phyloP scores from a whole-genome alignment of 371 early-diverging fungal genomes.

The Mucor circinelloides region DNA sequence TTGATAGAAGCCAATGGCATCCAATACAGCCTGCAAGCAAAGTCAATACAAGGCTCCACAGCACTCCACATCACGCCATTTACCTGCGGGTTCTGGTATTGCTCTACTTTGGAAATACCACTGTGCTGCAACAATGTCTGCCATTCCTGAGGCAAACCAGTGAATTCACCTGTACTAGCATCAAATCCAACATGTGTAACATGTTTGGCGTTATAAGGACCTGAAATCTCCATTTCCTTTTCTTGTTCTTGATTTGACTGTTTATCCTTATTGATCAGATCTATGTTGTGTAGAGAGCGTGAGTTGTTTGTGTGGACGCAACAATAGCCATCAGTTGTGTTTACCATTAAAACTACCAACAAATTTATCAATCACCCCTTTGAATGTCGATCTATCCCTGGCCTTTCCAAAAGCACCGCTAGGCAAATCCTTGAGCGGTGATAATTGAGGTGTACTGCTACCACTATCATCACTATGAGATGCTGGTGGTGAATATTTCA shows the following conservation, averaged over 20 bases:
- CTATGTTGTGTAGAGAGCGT: slow-evolving; percentile 28
- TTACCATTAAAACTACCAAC: slow-evolving; percentile 63
- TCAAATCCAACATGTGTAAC: slow-evolving; percentile 94
- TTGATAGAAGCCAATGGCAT: slow-evolving; percentile 93
- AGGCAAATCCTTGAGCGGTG: slow-evolving; percentile 24
- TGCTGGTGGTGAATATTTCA: slow-evolving; percentile 22
- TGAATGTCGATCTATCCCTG: slow-evolving; percentile 58
- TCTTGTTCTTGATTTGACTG: slow-evolving; percentile 39
- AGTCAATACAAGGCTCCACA: not conserved
- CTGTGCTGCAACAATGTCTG: slow-evolving; percentile 86
- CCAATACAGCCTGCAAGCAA: slow-evolving; percentile 76
- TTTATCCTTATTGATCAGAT: slow-evolving; percentile 59
- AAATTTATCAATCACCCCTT: slow-evolving; percentile 70
- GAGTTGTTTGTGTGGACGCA: not conserved
- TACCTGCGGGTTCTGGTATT: slow-evolving; percentile 91
- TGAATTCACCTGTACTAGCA: slow-evolving; percentile 90
- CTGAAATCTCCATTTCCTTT: slow-evolving; percentile 89
- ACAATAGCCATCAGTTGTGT: not conserved
- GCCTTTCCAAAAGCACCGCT: slow-evolving; percentile 39
- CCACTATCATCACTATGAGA: slow-evolving; percentile 26
- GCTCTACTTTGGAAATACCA: slow-evolving; percentile 94
- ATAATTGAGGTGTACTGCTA: slow-evolving; percentile 13
- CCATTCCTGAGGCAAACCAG: slow-evolving; percentile 96
- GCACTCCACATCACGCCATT: not conserved
- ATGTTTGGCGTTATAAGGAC: slow-evolving; percentile 96